These are phyloP conservation scores for Dimocarpus longan DNA, from an alignment of 345 rosid genomes.

Conservation along the genomic window DNA sequence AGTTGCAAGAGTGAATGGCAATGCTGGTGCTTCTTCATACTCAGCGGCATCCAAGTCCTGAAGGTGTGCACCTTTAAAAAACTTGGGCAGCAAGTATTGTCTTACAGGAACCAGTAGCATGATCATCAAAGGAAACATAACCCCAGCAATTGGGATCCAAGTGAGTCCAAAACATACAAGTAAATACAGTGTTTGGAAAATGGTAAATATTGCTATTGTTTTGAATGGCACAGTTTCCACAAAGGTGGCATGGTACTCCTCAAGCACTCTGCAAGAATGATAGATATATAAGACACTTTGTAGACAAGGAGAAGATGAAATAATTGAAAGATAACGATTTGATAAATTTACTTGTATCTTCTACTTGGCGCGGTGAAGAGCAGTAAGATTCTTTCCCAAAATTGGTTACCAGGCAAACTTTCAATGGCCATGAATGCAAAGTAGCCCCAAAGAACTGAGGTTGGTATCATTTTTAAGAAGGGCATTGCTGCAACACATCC, in stretches of 20 bases:
- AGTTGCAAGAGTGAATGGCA: slow-evolving; percentile 67
- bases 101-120: slow-evolving; percentile 91
- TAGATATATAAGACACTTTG: background rate
- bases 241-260: slow-evolving; percentile 80
- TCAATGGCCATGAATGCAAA: slow-evolving; percentile 91
- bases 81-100: slow-evolving; percentile 82
- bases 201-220: slow-evolving; percentile 71
- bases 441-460: slow-evolving; percentile 87
- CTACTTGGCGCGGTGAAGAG: slow-evolving; percentile 81
- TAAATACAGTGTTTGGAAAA: slow-evolving; percentile 79
- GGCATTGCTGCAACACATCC: slow-evolving; percentile 90
- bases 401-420: slow-evolving; percentile 83
- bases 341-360: slow-evolving; percentile 61
- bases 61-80: slow-evolving; percentile 86
- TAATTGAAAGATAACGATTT: background rate
- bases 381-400: slow-evolving; percentile 79
- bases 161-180: slow-evolving; percentile 87
- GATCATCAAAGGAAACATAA: slow-evolving; percentile 91
- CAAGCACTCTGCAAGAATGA: slow-evolving; percentile 64
- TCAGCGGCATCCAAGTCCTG: slow-evolving; percentile 96
- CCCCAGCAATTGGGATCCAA: slow-evolving; percentile 96
- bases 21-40: slow-evolving; percentile 91
- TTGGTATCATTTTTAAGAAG: slow-evolving; percentile 72
- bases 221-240: slow-evolving; percentile 95
- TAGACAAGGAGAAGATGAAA: background rate